Evolutionary conservation across 345 rosid genomes (phyloP).

Genomic region (sweet orange (Citrus sinensis)): DNA sequence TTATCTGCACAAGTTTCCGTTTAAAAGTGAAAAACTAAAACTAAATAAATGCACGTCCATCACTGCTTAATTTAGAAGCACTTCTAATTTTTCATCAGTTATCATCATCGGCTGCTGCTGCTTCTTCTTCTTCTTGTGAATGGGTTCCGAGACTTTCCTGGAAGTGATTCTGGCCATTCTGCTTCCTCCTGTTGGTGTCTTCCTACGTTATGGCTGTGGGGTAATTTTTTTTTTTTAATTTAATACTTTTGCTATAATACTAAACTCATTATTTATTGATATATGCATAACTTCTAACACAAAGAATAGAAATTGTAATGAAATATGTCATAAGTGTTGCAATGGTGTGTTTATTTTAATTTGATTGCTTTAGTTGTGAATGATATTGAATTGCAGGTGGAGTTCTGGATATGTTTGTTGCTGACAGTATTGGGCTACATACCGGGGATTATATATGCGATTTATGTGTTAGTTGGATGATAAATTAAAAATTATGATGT

Average conservation of each 20-base stretch:
- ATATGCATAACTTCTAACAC: not conserved
- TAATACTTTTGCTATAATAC: not conserved
- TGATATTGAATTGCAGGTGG: slow-evolving; percentile 47
- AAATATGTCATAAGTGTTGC: not conserved
- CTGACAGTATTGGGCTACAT: slow-evolving; percentile 73
- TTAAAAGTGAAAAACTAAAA: no score
- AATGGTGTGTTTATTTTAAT: not conserved
- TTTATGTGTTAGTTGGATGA: slow-evolving; percentile 76
- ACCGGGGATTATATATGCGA: slow-evolving; percentile 86
- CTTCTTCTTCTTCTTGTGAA: slow-evolving; percentile 3
- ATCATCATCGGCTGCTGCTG: not conserved
- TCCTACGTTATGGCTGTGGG: slow-evolving; percentile 90
- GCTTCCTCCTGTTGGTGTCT: slow-evolving; percentile 88
- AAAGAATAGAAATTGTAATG: no score
- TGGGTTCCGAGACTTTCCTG: slow-evolving; percentile 83
- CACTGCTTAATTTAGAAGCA: not conserved
- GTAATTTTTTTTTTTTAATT: slow-evolving; percentile 26
- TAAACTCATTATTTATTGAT: not conserved
- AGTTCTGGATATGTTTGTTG: slow-evolving; percentile 85
- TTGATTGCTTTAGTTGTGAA: not conserved
- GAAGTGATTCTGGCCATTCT: slow-evolving; percentile 86
- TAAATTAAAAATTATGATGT: not conserved
- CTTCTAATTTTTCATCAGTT: not conserved
- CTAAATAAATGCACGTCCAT: not conserved
- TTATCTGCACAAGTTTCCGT: not conserved